Conservation (phyloP, 805 yeast genomes). For the Candida tallmaniae region DNA sequence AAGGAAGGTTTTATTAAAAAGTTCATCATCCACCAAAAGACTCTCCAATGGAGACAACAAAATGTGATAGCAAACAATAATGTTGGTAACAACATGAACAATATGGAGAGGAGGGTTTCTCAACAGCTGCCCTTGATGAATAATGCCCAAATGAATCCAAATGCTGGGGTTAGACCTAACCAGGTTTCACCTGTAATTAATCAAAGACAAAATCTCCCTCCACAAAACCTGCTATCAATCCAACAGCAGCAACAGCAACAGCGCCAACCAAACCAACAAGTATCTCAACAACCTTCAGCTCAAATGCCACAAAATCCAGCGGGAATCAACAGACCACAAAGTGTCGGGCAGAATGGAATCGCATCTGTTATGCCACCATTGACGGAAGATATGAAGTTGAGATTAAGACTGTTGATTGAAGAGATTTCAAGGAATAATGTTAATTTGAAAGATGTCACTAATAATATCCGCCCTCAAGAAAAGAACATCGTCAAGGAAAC, state of each 20-base stretch:
- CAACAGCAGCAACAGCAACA: conserved; percentile 8
- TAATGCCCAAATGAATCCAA: conserved; percentile 6
- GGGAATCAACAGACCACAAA: background rate
- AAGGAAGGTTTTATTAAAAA: conserved; percentile 36
- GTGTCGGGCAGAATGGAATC: background rate
- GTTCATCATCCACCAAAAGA: conserved; percentile 37
- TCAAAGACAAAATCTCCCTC: conserved; percentile 14
- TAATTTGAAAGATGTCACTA: conserved; percentile 61
- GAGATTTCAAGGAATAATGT: conserved; percentile 68
- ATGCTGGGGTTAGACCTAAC: conserved; percentile 5
- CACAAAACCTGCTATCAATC: no score
- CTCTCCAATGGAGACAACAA: conserved; percentile 25
- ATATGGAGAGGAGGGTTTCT: conserved; percentile 3
- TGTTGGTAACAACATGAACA: background rate
- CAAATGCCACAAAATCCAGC: background rate
- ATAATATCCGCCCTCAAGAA: conserved; percentile 56
- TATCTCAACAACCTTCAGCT: background rate
- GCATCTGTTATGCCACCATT: conserved; percentile 27
- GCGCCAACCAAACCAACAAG: conserved; percentile 8
- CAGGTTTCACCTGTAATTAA: conserved; percentile 11
- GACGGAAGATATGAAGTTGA: conserved; percentile 59
- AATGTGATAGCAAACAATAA: conserved; percentile 15
- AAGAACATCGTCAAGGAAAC: conserved; percentile 56
- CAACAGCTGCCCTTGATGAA: conserved; percentile 12
- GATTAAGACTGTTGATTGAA: conserved; percentile 57